These are phyloP conservation scores for Buxus sempervirens DNA, from an alignment of 164 flowering plant genomes.

Conservation along the genomic window DNA sequence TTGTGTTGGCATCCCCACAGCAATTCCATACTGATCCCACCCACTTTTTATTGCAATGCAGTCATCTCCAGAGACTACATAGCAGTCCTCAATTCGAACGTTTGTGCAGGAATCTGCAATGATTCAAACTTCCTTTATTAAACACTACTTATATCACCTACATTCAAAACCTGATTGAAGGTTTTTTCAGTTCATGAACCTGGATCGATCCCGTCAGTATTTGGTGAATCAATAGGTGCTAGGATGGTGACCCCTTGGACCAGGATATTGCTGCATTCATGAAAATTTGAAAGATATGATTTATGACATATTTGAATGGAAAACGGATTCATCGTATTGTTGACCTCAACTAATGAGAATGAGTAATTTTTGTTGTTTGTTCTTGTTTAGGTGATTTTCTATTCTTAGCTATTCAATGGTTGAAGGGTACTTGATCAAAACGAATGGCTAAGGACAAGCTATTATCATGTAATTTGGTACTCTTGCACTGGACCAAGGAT, in stretches of 20 bases:
- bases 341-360: too few relatives aligned
- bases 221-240: conserved; percentile 45
- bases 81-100: conserved; percentile 56
- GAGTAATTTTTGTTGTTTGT: too few relatives aligned
- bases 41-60: conserved; percentile 73
- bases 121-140: too few relatives aligned
- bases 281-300: too few relatives aligned
- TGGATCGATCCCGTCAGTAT: conserved; percentile 62
- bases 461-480: too few relatives aligned
- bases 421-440: too few relatives aligned
- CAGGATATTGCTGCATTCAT: conserved; percentile 34
- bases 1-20: conserved; percentile 55
- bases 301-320: too few relatives aligned
- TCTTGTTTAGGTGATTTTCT: too few relatives aligned
- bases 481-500: background rate
- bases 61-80: conserved; percentile 77
- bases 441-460: background rate
- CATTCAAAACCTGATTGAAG: too few relatives aligned
- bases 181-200: conserved; percentile 25
- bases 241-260: conserved; percentile 44
- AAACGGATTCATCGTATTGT: too few relatives aligned
- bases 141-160: background rate
- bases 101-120: conserved; percentile 59
- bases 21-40: conserved; percentile 72
- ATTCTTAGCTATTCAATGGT: too few relatives aligned